These are phyloP conservation scores for Nakazawaea ernobii DNA, from an alignment of 805 yeast species.

Conservation along the genomic window DNA sequence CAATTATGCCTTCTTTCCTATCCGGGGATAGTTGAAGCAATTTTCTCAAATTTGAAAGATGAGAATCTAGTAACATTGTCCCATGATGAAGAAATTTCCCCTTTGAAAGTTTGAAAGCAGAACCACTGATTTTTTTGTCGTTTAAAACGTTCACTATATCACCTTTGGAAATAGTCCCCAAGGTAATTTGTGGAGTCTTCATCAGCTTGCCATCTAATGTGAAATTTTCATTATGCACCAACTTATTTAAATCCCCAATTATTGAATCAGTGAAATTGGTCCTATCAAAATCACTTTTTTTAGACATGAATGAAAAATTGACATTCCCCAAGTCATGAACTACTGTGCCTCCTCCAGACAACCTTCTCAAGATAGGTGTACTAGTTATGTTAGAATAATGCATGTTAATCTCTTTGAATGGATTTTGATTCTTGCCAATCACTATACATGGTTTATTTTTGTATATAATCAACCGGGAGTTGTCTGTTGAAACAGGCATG, in stretches of 20 bases:
- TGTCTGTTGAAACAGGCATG: constrained; percentile 42
- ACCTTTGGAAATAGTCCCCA: constrained; percentile 66
- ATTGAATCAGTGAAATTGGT: constrained; percentile 46
- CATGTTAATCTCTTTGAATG: constrained; percentile 81
- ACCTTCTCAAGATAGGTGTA: constrained; percentile 70
- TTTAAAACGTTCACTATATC: constrained; percentile 55
- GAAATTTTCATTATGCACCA: constrained; percentile 15
- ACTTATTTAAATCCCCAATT: constrained; percentile 28
- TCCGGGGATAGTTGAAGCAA: constrained; percentile 35
- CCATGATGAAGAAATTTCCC: constrained; percentile 93
- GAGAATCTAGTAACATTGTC: constrained; percentile 77
- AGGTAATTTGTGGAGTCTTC: constrained; percentile 16
- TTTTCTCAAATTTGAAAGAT: constrained; percentile 52
- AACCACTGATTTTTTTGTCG: constrained; percentile 73
- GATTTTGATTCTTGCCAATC: constrained; percentile 92
- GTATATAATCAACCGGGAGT: constrained; percentile 64
- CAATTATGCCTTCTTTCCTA: constrained; percentile 18
- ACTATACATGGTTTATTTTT: constrained; percentile 83
- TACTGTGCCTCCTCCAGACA: constrained; percentile 95
- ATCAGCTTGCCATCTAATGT: constrained; percentile 1
- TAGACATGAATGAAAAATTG: constrained; percentile 76
- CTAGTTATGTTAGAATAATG: constrained; percentile 40
- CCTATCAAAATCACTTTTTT: constrained; percentile 60
- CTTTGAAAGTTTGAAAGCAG: constrained; percentile 81
- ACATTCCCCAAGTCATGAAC: constrained; percentile 90